These are phyloP conservation scores for Coffea eugenioides DNA, from an alignment of 257 asterid genomes.

Conservation along the genomic window DNA sequence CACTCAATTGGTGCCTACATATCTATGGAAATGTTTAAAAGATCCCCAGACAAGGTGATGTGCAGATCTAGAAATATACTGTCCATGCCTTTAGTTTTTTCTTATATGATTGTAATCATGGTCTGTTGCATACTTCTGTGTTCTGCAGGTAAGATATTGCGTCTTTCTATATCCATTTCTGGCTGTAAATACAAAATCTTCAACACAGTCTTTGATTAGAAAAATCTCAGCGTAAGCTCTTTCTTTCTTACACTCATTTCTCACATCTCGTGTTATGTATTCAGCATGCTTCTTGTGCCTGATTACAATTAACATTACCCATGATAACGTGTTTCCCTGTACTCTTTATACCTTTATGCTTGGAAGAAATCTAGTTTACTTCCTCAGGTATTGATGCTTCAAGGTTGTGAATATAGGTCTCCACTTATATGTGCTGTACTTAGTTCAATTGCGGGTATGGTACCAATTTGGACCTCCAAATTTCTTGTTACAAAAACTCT, in stretches of 20 bases:
- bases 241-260: conserved; percentile 26
- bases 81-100: neutral
- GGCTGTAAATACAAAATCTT: conserved; percentile 61
- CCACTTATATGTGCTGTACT: conserved; percentile 38
- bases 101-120: conserved; percentile 1
- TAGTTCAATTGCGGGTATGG: conserved; percentile 58
- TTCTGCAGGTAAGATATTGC: conserved; percentile 57
- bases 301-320: neutral
- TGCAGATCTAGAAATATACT: neutral
- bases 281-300: neutral
- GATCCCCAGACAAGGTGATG: conserved; percentile 66
- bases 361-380: neutral
- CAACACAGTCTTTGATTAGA: conserved; percentile 58
- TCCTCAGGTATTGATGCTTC: neutral
- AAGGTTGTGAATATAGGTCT: conserved; percentile 42
- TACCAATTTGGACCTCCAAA: conserved; percentile 49
- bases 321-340: neutral
- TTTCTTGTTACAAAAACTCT: conserved; percentile 49
- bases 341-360: neutral
- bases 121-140: conserved; percentile 22
- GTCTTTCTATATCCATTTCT: conserved; percentile 78
- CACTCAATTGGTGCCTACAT: conserved; percentile 90
- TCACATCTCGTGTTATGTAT: neutral
- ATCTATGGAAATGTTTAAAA: conserved; percentile 62
- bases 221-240: conserved; percentile 49